These are phyloP conservation scores for Talaromyces pinophilus DNA, from an alignment of 2,329 filamentous ascomycete genomes.

Conservation along the genomic window DNA sequence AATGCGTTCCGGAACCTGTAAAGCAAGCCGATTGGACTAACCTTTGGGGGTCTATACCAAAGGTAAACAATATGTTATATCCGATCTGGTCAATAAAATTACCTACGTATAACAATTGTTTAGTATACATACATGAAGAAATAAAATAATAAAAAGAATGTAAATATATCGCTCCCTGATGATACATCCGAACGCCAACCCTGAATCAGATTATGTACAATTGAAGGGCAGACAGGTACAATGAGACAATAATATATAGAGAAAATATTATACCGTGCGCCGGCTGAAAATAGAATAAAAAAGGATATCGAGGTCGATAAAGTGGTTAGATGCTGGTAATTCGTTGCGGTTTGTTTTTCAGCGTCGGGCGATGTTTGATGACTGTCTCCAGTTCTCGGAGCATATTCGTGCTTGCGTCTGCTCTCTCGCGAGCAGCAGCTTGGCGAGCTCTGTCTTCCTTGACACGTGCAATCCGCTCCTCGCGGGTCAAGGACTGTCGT, in stretches of 20 bases:
- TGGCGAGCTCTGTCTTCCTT: slow-evolving; percentile 80
- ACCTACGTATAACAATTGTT: background rate
- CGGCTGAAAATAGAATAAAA: background rate
- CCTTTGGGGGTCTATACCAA: background rate
- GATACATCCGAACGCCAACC: slow-evolving; percentile 5
- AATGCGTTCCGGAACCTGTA: background rate
- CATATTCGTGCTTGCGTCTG: slow-evolving; percentile 85
- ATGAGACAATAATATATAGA: background rate
- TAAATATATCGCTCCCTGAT: background rate
- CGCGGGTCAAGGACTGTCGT: slow-evolving; percentile 70
- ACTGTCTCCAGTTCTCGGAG: slow-evolving; percentile 89
- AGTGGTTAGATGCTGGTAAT: slow-evolving; percentile 46
- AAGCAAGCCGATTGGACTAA: background rate
- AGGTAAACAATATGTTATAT: background rate
- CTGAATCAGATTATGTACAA: background rate
- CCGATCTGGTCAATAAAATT: background rate
- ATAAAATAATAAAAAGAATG: background rate
- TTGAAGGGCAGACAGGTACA: background rate
- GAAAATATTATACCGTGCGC: background rate
- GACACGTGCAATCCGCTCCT: slow-evolving; percentile 85
- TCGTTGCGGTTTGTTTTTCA: slow-evolving; percentile 41
- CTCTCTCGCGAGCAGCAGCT: slow-evolving; percentile 69
- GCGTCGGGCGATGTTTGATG: slow-evolving; percentile 62
- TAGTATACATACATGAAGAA: background rate
- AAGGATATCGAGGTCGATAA: background rate